Evolutionary conservation across 2,329 filamentous ascomycete species (phyloP).

Genomic region (Xylariomycetidae sp.): DNA sequence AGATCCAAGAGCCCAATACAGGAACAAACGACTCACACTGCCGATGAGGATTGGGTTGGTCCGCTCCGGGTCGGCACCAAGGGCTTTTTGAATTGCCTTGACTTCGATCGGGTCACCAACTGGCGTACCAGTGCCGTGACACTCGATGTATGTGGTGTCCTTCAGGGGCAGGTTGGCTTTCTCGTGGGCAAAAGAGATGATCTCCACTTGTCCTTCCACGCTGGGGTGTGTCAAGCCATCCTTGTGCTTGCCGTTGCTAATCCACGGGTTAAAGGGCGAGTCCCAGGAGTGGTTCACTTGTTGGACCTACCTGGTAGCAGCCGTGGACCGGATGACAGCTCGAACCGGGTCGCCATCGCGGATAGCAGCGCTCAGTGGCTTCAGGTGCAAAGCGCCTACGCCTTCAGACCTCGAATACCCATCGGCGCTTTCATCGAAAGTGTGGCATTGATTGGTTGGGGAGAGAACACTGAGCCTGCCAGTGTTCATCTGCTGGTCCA

Average conservation of each 20-base stretch:
- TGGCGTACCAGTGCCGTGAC: conserved; percentile 21
- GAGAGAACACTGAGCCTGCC: conserved; percentile 11
- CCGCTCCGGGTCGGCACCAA: too few relatives aligned
- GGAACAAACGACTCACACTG: neutral
- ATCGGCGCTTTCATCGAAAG: conserved; percentile 32
- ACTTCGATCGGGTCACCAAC: conserved; percentile 22
- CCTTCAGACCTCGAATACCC: conserved; percentile 42
- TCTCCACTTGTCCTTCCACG: neutral
- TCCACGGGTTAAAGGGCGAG: too few relatives aligned
- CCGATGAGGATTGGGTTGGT: conserved; percentile 10
- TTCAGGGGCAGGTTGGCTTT: neutral
- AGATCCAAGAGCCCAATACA: too few relatives aligned
- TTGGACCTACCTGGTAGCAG: too few relatives aligned
- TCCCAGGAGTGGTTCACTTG: too few relatives aligned
- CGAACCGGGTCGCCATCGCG: conserved; percentile 32
- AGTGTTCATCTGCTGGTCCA: conserved; percentile 9
- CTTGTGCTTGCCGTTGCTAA: neutral
- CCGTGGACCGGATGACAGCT: conserved; percentile 22
- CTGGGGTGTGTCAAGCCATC: neutral
- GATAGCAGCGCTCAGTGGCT: conserved; percentile 34
- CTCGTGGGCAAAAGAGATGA: neutral
- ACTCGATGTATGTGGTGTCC: conserved; percentile 11
- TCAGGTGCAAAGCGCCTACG: conserved; percentile 32
- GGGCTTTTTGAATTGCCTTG: too few relatives aligned
- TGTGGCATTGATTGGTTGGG: conserved; percentile 15